Conservation (phyloP, 371 early-diverging fungal genomes). For the Mucor mucedo region DNA sequence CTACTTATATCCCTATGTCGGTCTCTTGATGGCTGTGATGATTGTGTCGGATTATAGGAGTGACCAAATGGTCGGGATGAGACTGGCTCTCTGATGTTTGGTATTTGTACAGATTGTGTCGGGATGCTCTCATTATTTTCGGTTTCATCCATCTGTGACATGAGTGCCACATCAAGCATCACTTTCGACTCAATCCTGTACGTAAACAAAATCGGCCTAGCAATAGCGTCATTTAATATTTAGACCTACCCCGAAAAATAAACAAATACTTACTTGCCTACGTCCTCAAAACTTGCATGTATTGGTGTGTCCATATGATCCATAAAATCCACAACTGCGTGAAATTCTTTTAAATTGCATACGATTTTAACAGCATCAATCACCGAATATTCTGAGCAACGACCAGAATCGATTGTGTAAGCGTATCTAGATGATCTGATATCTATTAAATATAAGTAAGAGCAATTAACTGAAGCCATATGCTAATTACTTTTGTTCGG, state of each 20-base stretch:
- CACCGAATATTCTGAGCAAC: conserved; percentile 8
- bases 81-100: too few species aligned
- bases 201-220: background rate
- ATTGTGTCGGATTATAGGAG: too few species aligned
- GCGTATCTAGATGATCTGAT: conserved; percentile 11
- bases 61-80: too few species aligned
- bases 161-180: background rate
- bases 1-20: too few species aligned
- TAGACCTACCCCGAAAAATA: background rate
- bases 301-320: conserved; percentile 15
- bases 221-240: background rate
- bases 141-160: background rate
- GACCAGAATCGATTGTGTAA: background rate
- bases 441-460: background rate
- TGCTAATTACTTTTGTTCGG: background rate
- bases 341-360: conserved; percentile 24
- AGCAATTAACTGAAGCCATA: background rate
- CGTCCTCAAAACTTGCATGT: conserved; percentile 11
- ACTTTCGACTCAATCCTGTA: background rate
- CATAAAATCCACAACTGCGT: conserved; percentile 16
- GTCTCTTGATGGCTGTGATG: too few species aligned
- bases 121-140: background rate
- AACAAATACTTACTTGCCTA: conserved; percentile 19
- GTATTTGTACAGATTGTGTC: too few species aligned
- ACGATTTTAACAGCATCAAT: conserved; percentile 7